phyloP scores from a whole-genome alignment of 805 yeast species.

The Kurtzmaniella cleridarum region DNA sequence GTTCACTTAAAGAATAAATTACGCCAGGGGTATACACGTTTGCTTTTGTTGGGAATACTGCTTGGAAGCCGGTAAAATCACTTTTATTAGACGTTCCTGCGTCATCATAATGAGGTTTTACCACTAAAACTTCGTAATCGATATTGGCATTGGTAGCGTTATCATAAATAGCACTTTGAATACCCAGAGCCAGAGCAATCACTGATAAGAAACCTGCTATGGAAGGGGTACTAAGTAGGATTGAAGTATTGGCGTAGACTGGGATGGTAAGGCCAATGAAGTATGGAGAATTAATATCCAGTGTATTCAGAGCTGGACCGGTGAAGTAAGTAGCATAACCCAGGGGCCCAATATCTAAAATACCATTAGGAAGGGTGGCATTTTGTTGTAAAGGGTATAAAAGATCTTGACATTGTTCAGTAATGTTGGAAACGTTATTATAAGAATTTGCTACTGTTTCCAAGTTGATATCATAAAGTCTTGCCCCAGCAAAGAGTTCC shows the following conservation, averaged over 20 bases:
- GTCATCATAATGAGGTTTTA: constrained; percentile 26
- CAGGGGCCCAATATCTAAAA: constrained; percentile 25
- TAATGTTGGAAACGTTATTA: constrained; percentile 22
- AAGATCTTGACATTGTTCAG: constrained; percentile 24
- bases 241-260: constrained; percentile 66
- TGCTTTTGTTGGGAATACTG: constrained; percentile 23
- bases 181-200: constrained; percentile 27
- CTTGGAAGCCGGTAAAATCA: constrained; percentile 42
- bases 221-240: constrained; percentile 50
- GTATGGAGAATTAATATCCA: constrained; percentile 29
- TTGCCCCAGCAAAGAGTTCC: constrained; percentile 56
- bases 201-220: constrained; percentile 71
- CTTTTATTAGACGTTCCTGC: constrained; percentile 29
- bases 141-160: constrained; percentile 9
- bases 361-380: constrained; percentile 38
- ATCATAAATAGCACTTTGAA: constrained; percentile 24
- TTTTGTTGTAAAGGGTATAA: constrained; percentile 50
- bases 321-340: constrained; percentile 32
- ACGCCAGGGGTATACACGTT: constrained; percentile 13
- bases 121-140: constrained; percentile 30
- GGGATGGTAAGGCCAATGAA: constrained; percentile 77
- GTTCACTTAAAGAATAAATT: constrained; percentile 20
- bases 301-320: constrained; percentile 56
- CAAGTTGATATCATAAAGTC: constrained; percentile 60
- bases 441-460: constrained; percentile 36